These are phyloP conservation scores for Hordeum vulgare DNA, from an alignment of 176 grass and related monocot genomes.

Conservation along the genomic window MorexV3_pseudomolecules_assembly NC_058521.1:473451728-473452227, in stretches of 20 bases:
- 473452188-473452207: not conserved
- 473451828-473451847: not conserved
- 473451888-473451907: not conserved
- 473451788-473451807: not conserved
- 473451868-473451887: not conserved
- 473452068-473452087: conserved; percentile 56
- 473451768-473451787: not conserved
- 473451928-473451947: not conserved
- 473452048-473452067: conserved; percentile 43
- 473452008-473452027: conserved; percentile 50
- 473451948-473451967: conserved; percentile 17
- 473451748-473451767: too few species aligned
- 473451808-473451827: not conserved
- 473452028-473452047: conserved; percentile 70
- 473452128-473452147: conserved; percentile 60
- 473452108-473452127: conserved; percentile 66
- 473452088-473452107: conserved; percentile 51
- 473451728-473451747: too few species aligned
- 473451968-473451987: conserved; percentile 56
- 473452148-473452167: conserved; percentile 26
- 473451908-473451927: not conserved
- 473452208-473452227: too few species aligned
- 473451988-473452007: conserved; percentile 57
- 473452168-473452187: not conserved
- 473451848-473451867: not conserved